A percentile compares a stretch with the other conserved stretches of the same genome.
Evolutionary conservation across 495 filamentous ascomycete species (phyloP).

Genomic region (Alectoria sarmentosa): DNA sequence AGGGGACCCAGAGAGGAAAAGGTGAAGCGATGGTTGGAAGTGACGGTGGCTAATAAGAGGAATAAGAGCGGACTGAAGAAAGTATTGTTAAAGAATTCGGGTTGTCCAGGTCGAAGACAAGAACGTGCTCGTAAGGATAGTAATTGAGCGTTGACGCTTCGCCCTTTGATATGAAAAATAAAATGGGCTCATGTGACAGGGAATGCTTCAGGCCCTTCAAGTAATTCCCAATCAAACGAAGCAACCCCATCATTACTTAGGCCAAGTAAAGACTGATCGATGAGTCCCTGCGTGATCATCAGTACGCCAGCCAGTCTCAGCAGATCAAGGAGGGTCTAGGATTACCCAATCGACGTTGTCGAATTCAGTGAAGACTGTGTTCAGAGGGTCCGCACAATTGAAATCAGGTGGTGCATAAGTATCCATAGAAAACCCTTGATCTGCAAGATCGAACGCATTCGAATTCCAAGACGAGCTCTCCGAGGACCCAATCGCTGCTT

Average conservation of each 20-base stretch:
- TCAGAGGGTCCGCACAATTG: not conserved
- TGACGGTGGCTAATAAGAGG: too few relatives aligned
- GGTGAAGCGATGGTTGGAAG: too few relatives aligned
- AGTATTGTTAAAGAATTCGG: too few relatives aligned
- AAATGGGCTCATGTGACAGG: not conserved
- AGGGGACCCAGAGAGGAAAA: too few relatives aligned
- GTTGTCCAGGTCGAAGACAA: too few relatives aligned
- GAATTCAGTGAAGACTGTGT: slow-evolving; percentile 4
- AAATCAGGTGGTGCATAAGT: not conserved
- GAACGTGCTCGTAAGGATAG: too few relatives aligned
- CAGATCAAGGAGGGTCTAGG: not conserved
- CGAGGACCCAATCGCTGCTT: not conserved
- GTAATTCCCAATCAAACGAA: not conserved
- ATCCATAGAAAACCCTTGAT: not conserved
- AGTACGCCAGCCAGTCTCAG: not conserved
- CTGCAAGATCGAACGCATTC: not conserved
- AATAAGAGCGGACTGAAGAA: too few relatives aligned
- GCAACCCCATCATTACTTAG: not conserved
- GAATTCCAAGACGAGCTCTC: too few relatives aligned
- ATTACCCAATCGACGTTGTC: slow-evolving; percentile 11
- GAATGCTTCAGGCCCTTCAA: not conserved
- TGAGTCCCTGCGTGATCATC: not conserved
- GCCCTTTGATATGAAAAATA: not conserved
- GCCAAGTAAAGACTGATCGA: slow-evolving; percentile 1
- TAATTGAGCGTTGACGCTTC: too few relatives aligned